phyloP scores from a whole-genome alignment of 2,329 filamentous ascomycete species.

The Neofusicoccum kwambonambiense region DNA sequence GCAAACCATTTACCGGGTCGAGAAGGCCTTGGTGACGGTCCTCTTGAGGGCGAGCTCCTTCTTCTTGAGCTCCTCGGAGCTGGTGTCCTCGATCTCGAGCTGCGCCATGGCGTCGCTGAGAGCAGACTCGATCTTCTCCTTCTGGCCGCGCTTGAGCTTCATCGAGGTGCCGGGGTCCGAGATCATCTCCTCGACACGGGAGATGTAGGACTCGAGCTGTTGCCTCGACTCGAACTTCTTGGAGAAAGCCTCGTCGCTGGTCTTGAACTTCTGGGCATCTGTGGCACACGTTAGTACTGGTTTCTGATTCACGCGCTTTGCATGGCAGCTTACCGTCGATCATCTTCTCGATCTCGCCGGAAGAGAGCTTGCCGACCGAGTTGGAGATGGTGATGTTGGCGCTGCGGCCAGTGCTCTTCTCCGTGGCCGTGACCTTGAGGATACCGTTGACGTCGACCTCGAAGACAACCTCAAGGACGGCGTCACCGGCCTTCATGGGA shows the following conservation, averaged over 20 bases:
- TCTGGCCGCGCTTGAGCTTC: constrained; percentile 98
- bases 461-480: constrained; percentile 96
- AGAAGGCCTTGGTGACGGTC: constrained; percentile 97
- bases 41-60: constrained; percentile 98
- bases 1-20: constrained; percentile 67
- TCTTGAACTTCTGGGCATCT: constrained; percentile 97
- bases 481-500: constrained; percentile 88
- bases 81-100: constrained; percentile 91
- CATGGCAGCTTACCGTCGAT: constrained; percentile 64
- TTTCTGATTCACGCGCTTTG: not conserved
- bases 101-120: constrained; percentile 97
- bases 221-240: constrained; percentile 99
- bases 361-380: constrained; percentile 97
- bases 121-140: constrained; percentile 98
- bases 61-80: constrained; percentile 97
- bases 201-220: constrained; percentile 98
- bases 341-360: constrained; percentile 95
- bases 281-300: constrained; percentile 29
- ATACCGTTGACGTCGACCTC: constrained; percentile 99
- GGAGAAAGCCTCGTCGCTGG: constrained; percentile 95
- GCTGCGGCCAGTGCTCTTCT: constrained; percentile 96
- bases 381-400: constrained; percentile 99
- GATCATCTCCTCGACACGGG: constrained; percentile 97
- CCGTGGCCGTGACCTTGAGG: constrained; percentile 97
- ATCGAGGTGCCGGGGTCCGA: constrained; percentile 93